Evolutionary conservation across 352 stramenopile genomes (phyloP), one percentile per base, ranked within the genome.

Genomic region (Chrysophaeum taylorii): DNA sequence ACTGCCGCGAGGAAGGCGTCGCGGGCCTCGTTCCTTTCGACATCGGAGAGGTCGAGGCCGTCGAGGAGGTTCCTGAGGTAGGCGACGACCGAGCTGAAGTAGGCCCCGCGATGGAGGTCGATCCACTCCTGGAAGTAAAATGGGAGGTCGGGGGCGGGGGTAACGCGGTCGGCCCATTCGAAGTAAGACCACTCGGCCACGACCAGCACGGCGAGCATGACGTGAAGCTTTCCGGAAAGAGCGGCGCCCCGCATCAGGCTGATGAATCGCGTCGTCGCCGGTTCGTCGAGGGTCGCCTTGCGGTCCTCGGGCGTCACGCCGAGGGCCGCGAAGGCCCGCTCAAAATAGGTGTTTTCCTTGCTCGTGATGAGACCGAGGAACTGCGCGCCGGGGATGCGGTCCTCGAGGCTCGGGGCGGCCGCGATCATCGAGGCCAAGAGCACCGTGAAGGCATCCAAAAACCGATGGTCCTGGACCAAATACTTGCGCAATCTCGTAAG

Each of bases 341-440:
- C 66, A 50, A 85, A 85, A 41, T 85, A 85, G 2, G 76, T 85
- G 53, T 82, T 81, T 71, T 84, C 79, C 53, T 77, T 64, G 25
- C 75, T 70, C 60, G 78, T 81, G 38, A 82, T 78, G 7, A 81
- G 45, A 16, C 67, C 78, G 23, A 82, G 43, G 69, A 85, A 85
- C 39, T 84, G 76, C 68, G 75, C 80, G 35, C 74, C 78, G 0
- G 73, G 75, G 45, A 85, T 83, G 16, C 80, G 70, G 77, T 85
- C 80, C 31, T 72, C 31, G 0, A 85, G 70, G 45, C n/a, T 73
- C 64, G 70, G 70, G 52, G 72, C 70, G 27, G 78, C 73, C 1
- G 74, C 64, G 27, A 85, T 71, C 29, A 79, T 78, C 50, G 63
- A 74, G n/a, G 72, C 45, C n/a, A 85, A 69, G 0, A 85, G 68